A percentile compares a stretch with the other conserved stretches of the same genome.
Conservation (phyloP, 2,329 filamentous ascomycete species). For the Fusarium ambrosium region DNA sequence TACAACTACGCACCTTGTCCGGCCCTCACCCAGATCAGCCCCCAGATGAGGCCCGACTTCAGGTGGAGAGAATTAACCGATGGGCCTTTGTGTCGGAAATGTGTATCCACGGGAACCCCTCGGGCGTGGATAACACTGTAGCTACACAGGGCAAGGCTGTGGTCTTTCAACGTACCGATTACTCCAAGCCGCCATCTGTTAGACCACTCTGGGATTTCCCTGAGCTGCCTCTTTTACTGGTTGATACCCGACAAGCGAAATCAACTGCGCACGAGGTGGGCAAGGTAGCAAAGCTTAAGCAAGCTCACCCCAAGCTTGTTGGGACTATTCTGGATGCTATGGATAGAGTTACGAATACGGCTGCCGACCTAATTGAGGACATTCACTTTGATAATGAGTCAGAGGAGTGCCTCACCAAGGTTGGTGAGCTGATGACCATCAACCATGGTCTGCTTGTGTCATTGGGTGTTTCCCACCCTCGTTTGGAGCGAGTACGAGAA, state of each 20-base stretch:
- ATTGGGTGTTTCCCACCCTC: constrained; percentile 93
- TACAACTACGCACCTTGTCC: constrained; percentile 89
- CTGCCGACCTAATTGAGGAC: constrained; percentile 67
- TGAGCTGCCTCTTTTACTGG: constrained; percentile 88
- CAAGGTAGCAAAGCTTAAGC: constrained; percentile 83
- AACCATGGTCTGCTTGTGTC: constrained; percentile 95
- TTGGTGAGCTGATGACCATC: constrained; percentile 91
- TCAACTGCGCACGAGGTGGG: constrained; percentile 88
- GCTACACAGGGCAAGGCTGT: constrained; percentile 94
- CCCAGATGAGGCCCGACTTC: constrained; percentile 84
- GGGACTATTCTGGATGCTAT: constrained; percentile 88
- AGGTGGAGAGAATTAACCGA: constrained; percentile 94
- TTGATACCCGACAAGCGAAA: constrained; percentile 90
- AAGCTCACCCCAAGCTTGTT: constrained; percentile 80
- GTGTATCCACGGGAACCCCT: constrained; percentile 97
- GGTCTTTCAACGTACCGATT: constrained; percentile 85
- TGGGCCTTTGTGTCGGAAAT: constrained; percentile 98
- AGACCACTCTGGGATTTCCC: constrained; percentile 88
- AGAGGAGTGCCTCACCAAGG: constrained; percentile 73
- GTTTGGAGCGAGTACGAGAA: constrained; percentile 91
- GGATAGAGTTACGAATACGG: constrained; percentile 75
- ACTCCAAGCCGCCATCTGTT: constrained; percentile 81
- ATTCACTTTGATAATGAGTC: constrained; percentile 77
- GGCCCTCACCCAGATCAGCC: constrained; percentile 95
- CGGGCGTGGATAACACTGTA: constrained; percentile 97